Evolutionary conservation across 1,139 yeast species (phyloP), one percentile per base, ranked within the genome.

Genomic region (Dujonia santamariae): DNA sequence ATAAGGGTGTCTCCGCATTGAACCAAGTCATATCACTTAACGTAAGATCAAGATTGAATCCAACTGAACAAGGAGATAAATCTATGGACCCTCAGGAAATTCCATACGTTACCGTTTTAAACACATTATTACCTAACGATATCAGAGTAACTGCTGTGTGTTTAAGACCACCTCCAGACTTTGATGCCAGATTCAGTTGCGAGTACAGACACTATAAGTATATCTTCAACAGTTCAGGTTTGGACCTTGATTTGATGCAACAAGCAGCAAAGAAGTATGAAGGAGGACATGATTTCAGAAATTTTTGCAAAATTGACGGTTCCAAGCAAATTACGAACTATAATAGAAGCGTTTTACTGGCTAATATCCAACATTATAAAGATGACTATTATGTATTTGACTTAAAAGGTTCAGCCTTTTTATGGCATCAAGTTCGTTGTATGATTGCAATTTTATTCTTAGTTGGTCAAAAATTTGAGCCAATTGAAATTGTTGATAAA

Each of bases 401-500:
- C 53, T 63, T 92, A 35, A 72, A 76, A 44, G 99, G 98, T 0
- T 68, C 86, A 2, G 98, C 98, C 6, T 94, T 94, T 48, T 63
- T 94, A 39, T 94, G 98, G 98, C 97, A 94, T 54, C 99, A 94
- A 56, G 99, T 94, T 16, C 74, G 98, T 35, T 88, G 96, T 46
- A 92, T 94, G 95, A 77, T 88, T 62, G 95, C 95, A 0, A 68
- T 85, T 6, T 56, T 94, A 35, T 77, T 94, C 37, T 59, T 83
- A 18, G 78, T 90, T 4, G 98, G 96, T 1, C 96, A 88, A 55
- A 67, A 67, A 13, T 67, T 77, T 19, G 99, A 94, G 56, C 41
- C 56, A 0, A 80, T 86, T 0, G 53, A 59, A 0, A 54, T 88
- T 2, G 66, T 94, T 1, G 55, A 56, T 11, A 72, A 78, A 1